Conservation (phyloP, 1,284 basidiomycete species). For the Fomitopsis betulina region DNA sequence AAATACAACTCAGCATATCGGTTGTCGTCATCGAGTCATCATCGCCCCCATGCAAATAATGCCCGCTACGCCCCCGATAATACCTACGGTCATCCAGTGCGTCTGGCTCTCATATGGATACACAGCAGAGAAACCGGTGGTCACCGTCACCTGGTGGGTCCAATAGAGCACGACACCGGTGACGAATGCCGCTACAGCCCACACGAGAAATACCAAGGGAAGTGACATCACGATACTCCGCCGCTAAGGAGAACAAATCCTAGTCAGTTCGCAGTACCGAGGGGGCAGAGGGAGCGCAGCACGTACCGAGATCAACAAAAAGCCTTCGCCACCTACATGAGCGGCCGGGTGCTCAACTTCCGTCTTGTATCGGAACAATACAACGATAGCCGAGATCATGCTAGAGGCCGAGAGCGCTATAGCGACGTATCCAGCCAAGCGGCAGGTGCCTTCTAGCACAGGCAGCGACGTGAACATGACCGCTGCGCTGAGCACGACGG, state of each 20-base stretch:
- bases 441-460: slow-evolving; percentile 56
- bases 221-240: slow-evolving; percentile 62
- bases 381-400: slow-evolving; percentile 61
- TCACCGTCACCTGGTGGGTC: not conserved
- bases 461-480: slow-evolving; percentile 74
- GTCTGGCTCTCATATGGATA: slow-evolving; percentile 42
- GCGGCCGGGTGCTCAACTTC: slow-evolving; percentile 48
- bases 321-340: slow-evolving; percentile 47
- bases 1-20: not conserved
- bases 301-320: slow-evolving; percentile 54
- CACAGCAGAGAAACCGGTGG: not conserved
- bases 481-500: slow-evolving; percentile 69
- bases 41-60: slow-evolving; percentile 51
- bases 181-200: slow-evolving; percentile 62
- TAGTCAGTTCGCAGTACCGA: not conserved
- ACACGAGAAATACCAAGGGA: slow-evolving; percentile 68
- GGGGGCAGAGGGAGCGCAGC: not conserved
- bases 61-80: slow-evolving; percentile 57
- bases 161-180: slow-evolving; percentile 59
- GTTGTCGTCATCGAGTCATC: slow-evolving; percentile 34
- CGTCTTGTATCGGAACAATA: slow-evolving; percentile 61
- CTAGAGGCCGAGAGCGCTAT: slow-evolving; percentile 63
- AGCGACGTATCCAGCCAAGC: slow-evolving; percentile 59
- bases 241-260: slow-evolving; percentile 34
- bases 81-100: slow-evolving; percentile 58